phyloP scores from a whole-genome alignment of 768 basidiomycete species.

The Leccinum pellstonianum region DNA sequence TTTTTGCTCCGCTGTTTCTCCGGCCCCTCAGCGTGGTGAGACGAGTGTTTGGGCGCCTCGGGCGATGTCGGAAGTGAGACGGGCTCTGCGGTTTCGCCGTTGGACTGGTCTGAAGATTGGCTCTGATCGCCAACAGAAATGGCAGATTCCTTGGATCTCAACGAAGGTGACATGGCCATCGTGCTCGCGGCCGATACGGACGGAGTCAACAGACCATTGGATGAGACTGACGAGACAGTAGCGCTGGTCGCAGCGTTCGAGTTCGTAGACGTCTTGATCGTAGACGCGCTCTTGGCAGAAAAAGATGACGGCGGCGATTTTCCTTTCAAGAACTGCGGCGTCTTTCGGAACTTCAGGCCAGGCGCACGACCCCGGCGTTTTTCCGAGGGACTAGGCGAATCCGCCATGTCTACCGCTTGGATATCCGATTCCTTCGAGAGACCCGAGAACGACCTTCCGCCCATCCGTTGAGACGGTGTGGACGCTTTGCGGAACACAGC shows the following conservation, averaged over 20 bases:
- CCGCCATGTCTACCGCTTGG: slow-evolving; percentile 38
- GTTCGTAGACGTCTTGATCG: slow-evolving; percentile 38
- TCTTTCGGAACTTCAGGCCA: slow-evolving; percentile 70
- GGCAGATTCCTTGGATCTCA: slow-evolving; percentile 80
- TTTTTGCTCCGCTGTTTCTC: slow-evolving; percentile 71
- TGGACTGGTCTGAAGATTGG: slow-evolving; percentile 70
- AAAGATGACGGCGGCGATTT: slow-evolving; percentile 56
- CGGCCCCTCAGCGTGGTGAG: slow-evolving; percentile 41
- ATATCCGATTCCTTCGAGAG: slow-evolving; percentile 55
- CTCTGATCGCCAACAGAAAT: slow-evolving; percentile 70
- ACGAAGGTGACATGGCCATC: slow-evolving; percentile 55
- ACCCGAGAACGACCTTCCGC: slow-evolving; percentile 53
- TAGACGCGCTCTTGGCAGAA: slow-evolving; percentile 31
- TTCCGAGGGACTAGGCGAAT: slow-evolving; percentile 46
- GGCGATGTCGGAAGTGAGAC: slow-evolving; percentile 27
- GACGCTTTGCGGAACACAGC: slow-evolving; percentile 85
- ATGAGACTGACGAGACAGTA: slow-evolving; percentile 39
- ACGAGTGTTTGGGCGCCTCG: slow-evolving; percentile 31
- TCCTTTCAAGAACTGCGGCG: slow-evolving; percentile 70
- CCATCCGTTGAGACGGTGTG: slow-evolving; percentile 52
- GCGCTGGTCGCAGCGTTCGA: slow-evolving; percentile 43
- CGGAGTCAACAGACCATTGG: slow-evolving; percentile 56
- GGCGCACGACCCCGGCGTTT: slow-evolving; percentile 67
- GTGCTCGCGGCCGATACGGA: slow-evolving; percentile 56
- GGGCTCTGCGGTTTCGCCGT: slow-evolving; percentile 42